Evolutionary conservation across 2,329 filamentous ascomycete genomes (phyloP).

Genomic region (Fusarium phyllophilum): DNA sequence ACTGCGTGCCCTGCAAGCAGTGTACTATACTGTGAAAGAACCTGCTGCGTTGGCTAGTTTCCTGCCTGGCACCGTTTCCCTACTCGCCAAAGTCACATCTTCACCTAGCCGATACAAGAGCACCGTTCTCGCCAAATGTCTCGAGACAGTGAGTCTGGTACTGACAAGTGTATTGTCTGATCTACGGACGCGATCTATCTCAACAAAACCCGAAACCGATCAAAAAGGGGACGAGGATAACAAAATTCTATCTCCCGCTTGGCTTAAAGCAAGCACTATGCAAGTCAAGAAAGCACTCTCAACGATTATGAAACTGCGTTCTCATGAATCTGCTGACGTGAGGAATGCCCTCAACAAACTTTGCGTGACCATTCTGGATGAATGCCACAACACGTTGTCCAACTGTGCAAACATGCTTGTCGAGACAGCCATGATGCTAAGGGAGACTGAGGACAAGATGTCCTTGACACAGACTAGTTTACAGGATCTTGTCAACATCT

Average conservation of each 20-base stretch:
- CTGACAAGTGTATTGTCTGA: slow-evolving; percentile 68
- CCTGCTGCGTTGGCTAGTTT: slow-evolving; percentile 83
- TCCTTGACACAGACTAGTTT: slow-evolving; percentile 61
- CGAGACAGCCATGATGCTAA: slow-evolving; percentile 81
- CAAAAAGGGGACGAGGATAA: slow-evolving; percentile 37
- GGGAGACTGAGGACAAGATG: slow-evolving; percentile 57
- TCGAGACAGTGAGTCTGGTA: slow-evolving; percentile 67
- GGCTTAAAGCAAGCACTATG: slow-evolving; percentile 81
- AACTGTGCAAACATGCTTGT: slow-evolving; percentile 77
- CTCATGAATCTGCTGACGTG: slow-evolving; percentile 75
- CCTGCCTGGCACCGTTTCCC: slow-evolving; percentile 87
- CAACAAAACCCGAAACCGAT: slow-evolving; percentile 49
- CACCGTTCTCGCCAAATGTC: slow-evolving; percentile 69
- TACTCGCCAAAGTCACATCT: slow-evolving; percentile 78
- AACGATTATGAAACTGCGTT: slow-evolving; percentile 79
- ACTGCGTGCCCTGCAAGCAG: slow-evolving; percentile 68
- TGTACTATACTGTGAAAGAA: slow-evolving; percentile 74
- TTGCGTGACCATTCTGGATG: slow-evolving; percentile 79
- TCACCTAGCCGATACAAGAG: slow-evolving; percentile 68
- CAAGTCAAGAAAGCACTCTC: slow-evolving; percentile 87
- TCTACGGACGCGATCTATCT: slow-evolving; percentile 61
- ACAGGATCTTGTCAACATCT: slow-evolving; percentile 69
- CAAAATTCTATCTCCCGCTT: slow-evolving; percentile 62
- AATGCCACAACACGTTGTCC: slow-evolving; percentile 78
- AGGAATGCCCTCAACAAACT: slow-evolving; percentile 73